Base-by-base conservation (phyloP, 257 asterid genomes). In the Mitragyna speciosa region DNA sequence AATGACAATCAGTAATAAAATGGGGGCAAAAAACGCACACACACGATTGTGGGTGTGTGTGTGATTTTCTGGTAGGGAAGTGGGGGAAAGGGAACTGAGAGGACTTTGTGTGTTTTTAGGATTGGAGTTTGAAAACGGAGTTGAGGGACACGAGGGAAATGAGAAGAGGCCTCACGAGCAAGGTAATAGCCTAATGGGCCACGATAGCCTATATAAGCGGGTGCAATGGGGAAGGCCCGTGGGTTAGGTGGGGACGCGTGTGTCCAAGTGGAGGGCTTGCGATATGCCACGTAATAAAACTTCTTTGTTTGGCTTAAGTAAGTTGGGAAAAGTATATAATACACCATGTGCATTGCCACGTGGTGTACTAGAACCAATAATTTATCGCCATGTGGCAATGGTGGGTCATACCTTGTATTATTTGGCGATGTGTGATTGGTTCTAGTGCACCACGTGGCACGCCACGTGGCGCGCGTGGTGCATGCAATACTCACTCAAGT, bases 101-200 rank as follows among this genome's bases (percentile, higher is more conserved):
- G n/a, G 39, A 28, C 3, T 36, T n/a, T n/a, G 4, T 12, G 49
- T 12, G 39, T 73, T 80, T 81, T 89, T 89, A 83, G 91, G 90
- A 87, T 67, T 74, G 88, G 80, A 83, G 84, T 88, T 89, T 86
- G 84, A 85, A 87, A 88, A 85, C 65, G 78, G 76, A 61, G 30
- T 59, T 20, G 43, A 22, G 77, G 72, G 61, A 59, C 51, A 65
- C 76, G 78, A 6, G 76, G 69, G 77, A 75, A 56, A 52, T 56
- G 80, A 64, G 78, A 80, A 16, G 79, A 41, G 36, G 24, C 15
- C 70, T 65, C 33, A 24, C 11, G 45, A 69, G 28, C 8, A 2
- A 41, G 11, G 9, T 10, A 30, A 28, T 28, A 22, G 41, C 36
- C 68, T 63, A 45, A 64, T 64, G 80, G 80, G 49, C 80, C 73